phyloP scores from a whole-genome alignment of 2,329 filamentous ascomycete species.

The Diplodia mutila region DNA sequence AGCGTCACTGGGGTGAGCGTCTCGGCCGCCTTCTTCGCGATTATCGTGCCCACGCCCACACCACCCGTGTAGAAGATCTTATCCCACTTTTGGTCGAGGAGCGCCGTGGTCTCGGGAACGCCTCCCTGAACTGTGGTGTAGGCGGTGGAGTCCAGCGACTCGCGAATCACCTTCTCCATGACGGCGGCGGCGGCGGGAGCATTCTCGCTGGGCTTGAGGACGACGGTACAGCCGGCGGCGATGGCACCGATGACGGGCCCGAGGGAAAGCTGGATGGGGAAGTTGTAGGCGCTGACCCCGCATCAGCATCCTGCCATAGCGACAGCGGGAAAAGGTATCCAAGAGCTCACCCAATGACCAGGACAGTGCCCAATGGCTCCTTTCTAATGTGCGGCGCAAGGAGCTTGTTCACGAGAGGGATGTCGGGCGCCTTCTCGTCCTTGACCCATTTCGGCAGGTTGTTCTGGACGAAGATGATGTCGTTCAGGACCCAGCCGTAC shows the following conservation, averaged over 20 bases:
- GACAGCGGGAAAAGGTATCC: neutral
- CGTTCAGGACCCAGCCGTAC: conserved; percentile 76
- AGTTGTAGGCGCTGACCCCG: conserved; percentile 78
- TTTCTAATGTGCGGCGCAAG: conserved; percentile 79
- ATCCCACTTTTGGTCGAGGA: conserved; percentile 91
- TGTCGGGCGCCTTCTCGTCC: conserved; percentile 75
- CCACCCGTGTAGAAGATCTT: conserved; percentile 98
- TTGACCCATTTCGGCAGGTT: conserved; percentile 81
- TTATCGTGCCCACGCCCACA: conserved; percentile 67
- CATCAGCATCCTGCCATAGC: conserved; percentile 10
- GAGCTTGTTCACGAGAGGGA: conserved; percentile 68
- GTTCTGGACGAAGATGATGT: conserved; percentile 76
- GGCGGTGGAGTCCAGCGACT: conserved; percentile 74
- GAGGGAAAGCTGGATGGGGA: conserved; percentile 80
- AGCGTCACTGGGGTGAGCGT: conserved; percentile 78
- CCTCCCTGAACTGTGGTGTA: conserved; percentile 81
- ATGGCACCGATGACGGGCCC: conserved; percentile 86
- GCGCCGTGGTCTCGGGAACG: conserved; percentile 75
- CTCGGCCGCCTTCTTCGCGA: conserved; percentile 58
- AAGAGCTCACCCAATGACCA: conserved; percentile 75
- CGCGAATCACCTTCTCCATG: conserved; percentile 75
- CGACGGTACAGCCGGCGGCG: conserved; percentile 83
- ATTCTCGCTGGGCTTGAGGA: conserved; percentile 89
- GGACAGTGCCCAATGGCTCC: conserved; percentile 80
- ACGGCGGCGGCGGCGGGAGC: conserved; percentile 76